phyloP scores from a whole-genome alignment of 208 protist genomes.

The Herpetomonas tarakana region DNA sequence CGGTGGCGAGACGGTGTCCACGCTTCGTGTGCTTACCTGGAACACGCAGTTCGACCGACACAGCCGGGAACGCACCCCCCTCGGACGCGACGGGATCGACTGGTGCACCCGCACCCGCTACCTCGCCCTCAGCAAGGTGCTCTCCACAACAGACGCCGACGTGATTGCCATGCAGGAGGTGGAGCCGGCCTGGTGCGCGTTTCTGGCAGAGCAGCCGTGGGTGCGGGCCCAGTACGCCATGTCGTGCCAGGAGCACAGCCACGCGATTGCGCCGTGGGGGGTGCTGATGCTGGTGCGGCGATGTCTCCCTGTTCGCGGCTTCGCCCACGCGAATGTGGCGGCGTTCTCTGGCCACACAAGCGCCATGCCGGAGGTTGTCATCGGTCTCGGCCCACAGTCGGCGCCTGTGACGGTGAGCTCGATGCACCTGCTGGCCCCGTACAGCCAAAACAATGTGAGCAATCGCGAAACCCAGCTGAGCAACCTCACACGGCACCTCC shows the following conservation, averaged over 20 bases:
- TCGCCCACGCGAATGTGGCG: conserved; percentile 37
- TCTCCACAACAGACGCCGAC: conserved; percentile 39
- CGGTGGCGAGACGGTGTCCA: conserved; percentile 2
- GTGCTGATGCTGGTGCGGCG: conserved; percentile 44
- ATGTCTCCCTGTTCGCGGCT: conserved; percentile 12
- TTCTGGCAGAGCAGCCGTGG: conserved; percentile 44
- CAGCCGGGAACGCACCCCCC: conserved; percentile 43
- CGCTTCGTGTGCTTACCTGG: conserved; percentile 44
- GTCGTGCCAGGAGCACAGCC: conserved; percentile 25
- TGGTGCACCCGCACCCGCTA: conserved; percentile 59
- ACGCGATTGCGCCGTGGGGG: conserved; percentile 46
- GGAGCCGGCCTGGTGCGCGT: conserved; percentile 41
- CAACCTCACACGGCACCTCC: conserved; percentile 33
- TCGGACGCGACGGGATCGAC: conserved; percentile 50
- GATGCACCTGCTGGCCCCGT: conserved; percentile 53
- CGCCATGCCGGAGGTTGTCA: conserved; percentile 41
- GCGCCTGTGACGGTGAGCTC: conserved; percentile 35
- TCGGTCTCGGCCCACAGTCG: conserved; percentile 23
- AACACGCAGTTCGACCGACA: conserved; percentile 57
- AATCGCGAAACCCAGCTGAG: conserved; percentile 44
- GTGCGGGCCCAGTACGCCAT: conserved; percentile 38
- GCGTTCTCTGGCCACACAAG: conserved; percentile 42
- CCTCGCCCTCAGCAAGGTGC: conserved; percentile 33
- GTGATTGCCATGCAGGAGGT: conserved; percentile 66
- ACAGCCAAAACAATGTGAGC: conserved; percentile 42